phyloP scores from a whole-genome alignment of 805 yeast genomes.

The Lipomyces japonicus region DNA sequence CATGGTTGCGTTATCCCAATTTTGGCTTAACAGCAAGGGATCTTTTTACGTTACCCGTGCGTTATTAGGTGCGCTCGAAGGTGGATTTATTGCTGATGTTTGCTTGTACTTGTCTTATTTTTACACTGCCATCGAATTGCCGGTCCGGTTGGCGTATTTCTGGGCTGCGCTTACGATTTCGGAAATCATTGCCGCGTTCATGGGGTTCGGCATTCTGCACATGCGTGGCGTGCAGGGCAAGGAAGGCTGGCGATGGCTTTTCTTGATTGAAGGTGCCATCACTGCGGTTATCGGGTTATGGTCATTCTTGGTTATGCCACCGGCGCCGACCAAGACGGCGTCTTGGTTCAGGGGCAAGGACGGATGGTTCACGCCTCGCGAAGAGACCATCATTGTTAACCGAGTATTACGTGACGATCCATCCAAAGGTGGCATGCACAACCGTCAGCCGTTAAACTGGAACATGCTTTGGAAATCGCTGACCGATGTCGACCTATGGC shows the following conservation, averaged over 20 bases:
- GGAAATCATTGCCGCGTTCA: slow-evolving; percentile 43
- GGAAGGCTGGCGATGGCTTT: slow-evolving; percentile 62
- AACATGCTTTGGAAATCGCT: slow-evolving; percentile 44
- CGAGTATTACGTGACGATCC: slow-evolving; percentile 63
- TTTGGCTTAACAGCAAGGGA: slow-evolving; percentile 40
- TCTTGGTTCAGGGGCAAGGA: slow-evolving; percentile 48
- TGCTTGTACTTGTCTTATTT: slow-evolving; percentile 61
- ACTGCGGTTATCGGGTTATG: slow-evolving; percentile 53
- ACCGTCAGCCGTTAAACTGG: slow-evolving; percentile 49
- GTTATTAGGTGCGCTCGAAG: slow-evolving; percentile 54
- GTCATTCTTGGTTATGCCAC: slow-evolving; percentile 51
- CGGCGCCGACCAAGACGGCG: slow-evolving; percentile 53
- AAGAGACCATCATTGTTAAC: slow-evolving; percentile 57
- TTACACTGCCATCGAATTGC: slow-evolving; percentile 54
- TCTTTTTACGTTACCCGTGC: slow-evolving; percentile 50
- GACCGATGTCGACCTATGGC: slow-evolving; percentile 53
- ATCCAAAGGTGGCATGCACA: slow-evolving; percentile 59
- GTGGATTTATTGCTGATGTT: slow-evolving; percentile 61
- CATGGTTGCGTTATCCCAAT: slow-evolving; percentile 51
- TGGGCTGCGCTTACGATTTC: slow-evolving; percentile 52
- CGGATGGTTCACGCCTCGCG: slow-evolving; percentile 54
- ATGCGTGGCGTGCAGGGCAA: slow-evolving; percentile 45
- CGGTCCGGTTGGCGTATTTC: slow-evolving; percentile 54
- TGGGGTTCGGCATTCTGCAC: slow-evolving; percentile 51
- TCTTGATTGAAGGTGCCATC: slow-evolving; percentile 56